Conservation (phyloP, 2,329 filamentous ascomycete genomes). For the Talaromyces rugulosus region DNA sequence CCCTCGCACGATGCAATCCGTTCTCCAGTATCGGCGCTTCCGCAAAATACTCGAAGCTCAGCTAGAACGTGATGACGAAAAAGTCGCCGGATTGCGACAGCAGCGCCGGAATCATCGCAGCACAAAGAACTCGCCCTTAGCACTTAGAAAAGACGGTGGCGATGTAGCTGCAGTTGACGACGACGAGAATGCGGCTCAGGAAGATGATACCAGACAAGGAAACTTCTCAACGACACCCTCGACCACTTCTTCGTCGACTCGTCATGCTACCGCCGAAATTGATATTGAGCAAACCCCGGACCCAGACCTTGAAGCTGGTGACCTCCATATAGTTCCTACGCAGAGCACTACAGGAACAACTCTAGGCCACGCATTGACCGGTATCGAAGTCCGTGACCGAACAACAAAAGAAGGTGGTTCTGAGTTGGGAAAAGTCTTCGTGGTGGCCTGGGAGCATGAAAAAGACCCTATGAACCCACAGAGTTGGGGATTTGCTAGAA, state of each 20-base stretch:
- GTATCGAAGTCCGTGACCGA: slow-evolving; percentile 20
- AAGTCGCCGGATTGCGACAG: slow-evolving; percentile 14
- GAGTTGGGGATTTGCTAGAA: slow-evolving; percentile 37
- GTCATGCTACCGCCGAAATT: not conserved
- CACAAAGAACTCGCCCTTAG: slow-evolving; percentile 5
- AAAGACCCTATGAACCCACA: slow-evolving; percentile 43
- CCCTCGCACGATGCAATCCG: slow-evolving; percentile 21
- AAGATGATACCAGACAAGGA: not conserved
- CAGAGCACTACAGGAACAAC: slow-evolving; percentile 19
- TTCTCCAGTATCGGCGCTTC: slow-evolving; percentile 23
- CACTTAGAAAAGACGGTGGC: slow-evolving; percentile 7
- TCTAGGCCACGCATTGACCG: slow-evolving; percentile 20
- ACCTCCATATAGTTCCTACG: slow-evolving; percentile 16
- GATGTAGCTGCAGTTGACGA: not conserved
- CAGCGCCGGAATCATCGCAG: slow-evolving; percentile 11
- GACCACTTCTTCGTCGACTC: not conserved
- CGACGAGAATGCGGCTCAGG: not conserved
- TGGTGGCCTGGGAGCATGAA: slow-evolving; percentile 38
- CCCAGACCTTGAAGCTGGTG: slow-evolving; percentile 11
- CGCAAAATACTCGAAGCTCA: slow-evolving; percentile 19
- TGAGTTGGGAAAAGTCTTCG: slow-evolving; percentile 32
- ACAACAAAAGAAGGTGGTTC: slow-evolving; percentile 17
- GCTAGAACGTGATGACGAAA: slow-evolving; percentile 16
- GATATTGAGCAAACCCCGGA: slow-evolving; percentile 13
- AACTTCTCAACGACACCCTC: not conserved